A percentile compares a stretch with the other conserved stretches of the same genome.
Evolutionary conservation across 1,284 basidiomycete genomes (phyloP).

Genomic region (Ustilago xerochloae): DNA sequence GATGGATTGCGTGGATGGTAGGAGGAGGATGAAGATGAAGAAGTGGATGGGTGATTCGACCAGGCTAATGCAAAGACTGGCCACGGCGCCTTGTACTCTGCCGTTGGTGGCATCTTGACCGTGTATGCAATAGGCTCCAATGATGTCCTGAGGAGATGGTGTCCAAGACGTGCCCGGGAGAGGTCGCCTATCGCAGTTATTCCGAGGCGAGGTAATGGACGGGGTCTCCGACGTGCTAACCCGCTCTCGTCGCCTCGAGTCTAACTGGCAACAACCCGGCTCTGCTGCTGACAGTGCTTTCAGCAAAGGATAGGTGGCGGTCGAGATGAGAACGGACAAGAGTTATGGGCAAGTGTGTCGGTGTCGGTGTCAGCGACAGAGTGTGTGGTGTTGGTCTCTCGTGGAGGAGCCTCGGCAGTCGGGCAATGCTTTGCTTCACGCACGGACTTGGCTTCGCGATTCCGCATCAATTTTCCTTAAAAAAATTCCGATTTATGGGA

Average conservation of each 20-base stretch:
- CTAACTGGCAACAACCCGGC: too few species aligned
- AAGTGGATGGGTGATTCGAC: constrained; percentile 54
- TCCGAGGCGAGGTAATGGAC: too few species aligned
- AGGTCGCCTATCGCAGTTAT: too few species aligned
- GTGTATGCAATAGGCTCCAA: background rate
- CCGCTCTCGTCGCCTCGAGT: too few species aligned
- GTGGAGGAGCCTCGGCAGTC: constrained; percentile 17
- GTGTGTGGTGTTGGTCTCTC: constrained; percentile 26
- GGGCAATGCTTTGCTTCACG: constrained; percentile 9
- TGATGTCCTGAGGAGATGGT: background rate
- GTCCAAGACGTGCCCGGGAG: too few species aligned
- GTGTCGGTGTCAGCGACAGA: background rate
- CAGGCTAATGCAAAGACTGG: constrained; percentile 63
- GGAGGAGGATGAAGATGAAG: constrained; percentile 38
- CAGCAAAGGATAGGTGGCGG: too few species aligned
- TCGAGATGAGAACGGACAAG: background rate
- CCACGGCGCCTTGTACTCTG: constrained; percentile 52
- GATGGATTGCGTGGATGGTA: constrained; percentile 45
- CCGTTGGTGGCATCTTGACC: constrained; percentile 33
- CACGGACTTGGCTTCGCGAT: constrained; percentile 35
- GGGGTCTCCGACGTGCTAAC: too few species aligned
- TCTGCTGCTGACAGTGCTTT: too few species aligned
- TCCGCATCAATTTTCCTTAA: background rate
- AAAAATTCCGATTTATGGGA: too few species aligned
- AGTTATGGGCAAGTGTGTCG: background rate